Base-by-base conservation (phyloP, 1,284 basidiomycete genomes). In the Marasmius sp. region DNA sequence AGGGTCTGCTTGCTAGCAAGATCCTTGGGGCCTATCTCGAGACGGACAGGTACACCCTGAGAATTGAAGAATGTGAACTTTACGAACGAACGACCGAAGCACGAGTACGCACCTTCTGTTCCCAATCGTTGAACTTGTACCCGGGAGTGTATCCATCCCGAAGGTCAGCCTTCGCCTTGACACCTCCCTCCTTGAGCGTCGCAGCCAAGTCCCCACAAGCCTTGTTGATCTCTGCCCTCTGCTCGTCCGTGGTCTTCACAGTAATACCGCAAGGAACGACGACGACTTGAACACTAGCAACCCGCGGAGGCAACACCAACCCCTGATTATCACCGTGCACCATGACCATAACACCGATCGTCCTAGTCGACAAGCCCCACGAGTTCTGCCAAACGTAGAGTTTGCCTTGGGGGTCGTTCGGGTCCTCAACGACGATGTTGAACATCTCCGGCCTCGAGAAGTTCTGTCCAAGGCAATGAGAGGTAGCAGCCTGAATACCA, bases 91-190 rank as follows among this genome's bases (percentile, higher is more conserved):
- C 45, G 50, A 9, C 45, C 53, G 22, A 53, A 48, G 52, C 37
- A 48, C 16, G 58, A 16, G 65, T 56, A 65, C 66, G 65, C 64
- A 90, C 93, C 85, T 95, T 94, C 79, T 97, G 91, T 81, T 99
- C 97, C 95, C 97, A 98, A 74, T 98, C 94, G 75, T 98, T 98
- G 81, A 98, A 99, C 81, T 99, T 99, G 83, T 91, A 99, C 50
- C 97, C 97, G 14, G 97, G 97, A 54, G 95, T 98, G 79, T 99
- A 97, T 33, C 93, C 94, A 18, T 98, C 97, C 60, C 97, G 82
- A 67, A 96, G 79, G 78, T 99, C 97, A 0, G 93, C 93, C 77
- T 92, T 94, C 51, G 93, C 93, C 65, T 92, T 85, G 66, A 99
- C 79, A 53, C 89, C 95, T 10, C 81, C 84, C 67, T 86, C 88